These are phyloP conservation scores for Discostella stelligeroides DNA, from an alignment of 108 stramenopile genomes.

Conservation along the genomic window DNA sequence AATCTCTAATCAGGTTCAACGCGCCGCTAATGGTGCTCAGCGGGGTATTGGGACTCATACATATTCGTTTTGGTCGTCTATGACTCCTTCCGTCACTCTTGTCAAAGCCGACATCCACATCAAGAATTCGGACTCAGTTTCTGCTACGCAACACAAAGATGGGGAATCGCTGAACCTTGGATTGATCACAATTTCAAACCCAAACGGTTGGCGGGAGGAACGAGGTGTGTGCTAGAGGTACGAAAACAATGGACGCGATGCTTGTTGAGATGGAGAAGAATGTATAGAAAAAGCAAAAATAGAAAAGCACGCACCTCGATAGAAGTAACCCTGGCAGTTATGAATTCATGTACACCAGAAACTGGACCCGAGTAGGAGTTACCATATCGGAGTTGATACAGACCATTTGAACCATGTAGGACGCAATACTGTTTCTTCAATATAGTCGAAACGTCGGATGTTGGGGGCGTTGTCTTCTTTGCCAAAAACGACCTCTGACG, in stretches of 20 bases:
- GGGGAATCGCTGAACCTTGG: slow-evolving; percentile 26
- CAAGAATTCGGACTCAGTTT: slow-evolving; percentile 38
- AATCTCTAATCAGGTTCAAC: not conserved
- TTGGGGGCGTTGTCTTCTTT: not conserved
- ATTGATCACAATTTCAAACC: slow-evolving; percentile 53
- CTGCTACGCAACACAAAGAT: slow-evolving; percentile 43
- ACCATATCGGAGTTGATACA: slow-evolving; percentile 50
- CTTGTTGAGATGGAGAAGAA: not conserved
- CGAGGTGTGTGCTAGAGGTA: slow-evolving; percentile 24
- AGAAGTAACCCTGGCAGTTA: slow-evolving; percentile 38
- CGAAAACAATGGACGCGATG: not conserved
- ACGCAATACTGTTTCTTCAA: slow-evolving; percentile 40
- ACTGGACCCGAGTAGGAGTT: slow-evolving; percentile 12
- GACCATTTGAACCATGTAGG: slow-evolving; percentile 40
- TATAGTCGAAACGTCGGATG: not conserved
- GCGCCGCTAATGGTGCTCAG: not conserved
- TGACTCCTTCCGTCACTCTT: slow-evolving; percentile 23
- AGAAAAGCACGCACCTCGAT: slow-evolving; percentile 17
- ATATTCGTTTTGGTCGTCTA: not conserved
- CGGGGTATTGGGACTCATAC: no score
- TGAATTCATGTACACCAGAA: slow-evolving; percentile 43
- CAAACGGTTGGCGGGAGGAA: slow-evolving; percentile 23
- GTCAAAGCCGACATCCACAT: slow-evolving; percentile 48
- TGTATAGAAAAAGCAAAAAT: not conserved
- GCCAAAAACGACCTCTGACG: slow-evolving; percentile 25